phyloP scores from a whole-genome alignment of 2,329 filamentous ascomycete genomes.

The Ophiostoma sp. region DNA sequence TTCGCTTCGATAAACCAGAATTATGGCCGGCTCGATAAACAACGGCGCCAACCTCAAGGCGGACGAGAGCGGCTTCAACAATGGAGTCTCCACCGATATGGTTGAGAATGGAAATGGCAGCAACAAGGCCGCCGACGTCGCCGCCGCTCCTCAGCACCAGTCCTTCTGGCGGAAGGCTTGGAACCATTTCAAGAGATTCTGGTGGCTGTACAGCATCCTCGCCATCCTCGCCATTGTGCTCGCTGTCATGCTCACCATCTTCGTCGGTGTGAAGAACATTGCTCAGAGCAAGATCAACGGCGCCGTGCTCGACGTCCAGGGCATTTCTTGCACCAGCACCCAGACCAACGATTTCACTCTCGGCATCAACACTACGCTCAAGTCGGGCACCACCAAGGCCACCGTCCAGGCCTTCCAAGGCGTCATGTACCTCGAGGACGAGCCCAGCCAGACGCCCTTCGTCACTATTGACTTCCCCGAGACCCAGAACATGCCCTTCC shows the following conservation, averaged over 20 bases:
- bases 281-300: slow-evolving; percentile 57
- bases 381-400: slow-evolving; percentile 54
- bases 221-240: slow-evolving; percentile 53
- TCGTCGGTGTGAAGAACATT: slow-evolving; percentile 57
- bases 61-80: neutral
- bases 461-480: slow-evolving; percentile 53
- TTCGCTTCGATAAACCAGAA: neutral
- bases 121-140: too few species aligned
- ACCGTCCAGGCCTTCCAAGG: slow-evolving; percentile 53
- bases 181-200: slow-evolving; percentile 55
- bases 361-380: slow-evolving; percentile 58
- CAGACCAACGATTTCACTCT: slow-evolving; percentile 49
- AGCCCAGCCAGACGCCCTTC: slow-evolving; percentile 50
- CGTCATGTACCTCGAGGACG: slow-evolving; percentile 56
- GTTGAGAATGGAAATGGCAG: neutral
- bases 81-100: neutral
- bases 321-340: slow-evolving; percentile 52
- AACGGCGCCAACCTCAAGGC: neutral
- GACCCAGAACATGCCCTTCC: slow-evolving; percentile 50
- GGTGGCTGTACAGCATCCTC: slow-evolving; percentile 61
- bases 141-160: neutral
- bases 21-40: neutral
- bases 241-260: slow-evolving; percentile 58
- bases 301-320: slow-evolving; percentile 53
- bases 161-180: slow-evolving; percentile 1